Evolutionary conservation across 2,329 filamentous ascomycete genomes (phyloP).

Genomic region (Aureobasidium zeae): DNA sequence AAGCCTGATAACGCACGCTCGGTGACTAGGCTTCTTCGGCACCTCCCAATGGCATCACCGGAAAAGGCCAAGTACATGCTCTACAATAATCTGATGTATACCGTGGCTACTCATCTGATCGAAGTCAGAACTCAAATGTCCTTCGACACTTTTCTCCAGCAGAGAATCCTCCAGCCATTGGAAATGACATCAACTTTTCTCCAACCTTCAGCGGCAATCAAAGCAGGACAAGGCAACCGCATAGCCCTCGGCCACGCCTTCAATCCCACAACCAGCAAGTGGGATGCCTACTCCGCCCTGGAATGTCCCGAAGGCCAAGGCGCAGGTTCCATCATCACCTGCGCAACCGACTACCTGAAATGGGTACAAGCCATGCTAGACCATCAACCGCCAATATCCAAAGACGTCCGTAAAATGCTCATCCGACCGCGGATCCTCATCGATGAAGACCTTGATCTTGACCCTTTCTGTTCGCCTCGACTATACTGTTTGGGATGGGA

Average conservation of each 20-base stretch:
- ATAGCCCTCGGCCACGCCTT: slow-evolving; percentile 40
- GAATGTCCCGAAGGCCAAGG: slow-evolving; percentile 31
- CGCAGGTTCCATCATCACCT: slow-evolving; percentile 36
- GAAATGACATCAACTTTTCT: slow-evolving; percentile 39
- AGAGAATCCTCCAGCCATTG: slow-evolving; percentile 38
- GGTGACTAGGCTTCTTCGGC: slow-evolving; percentile 36
- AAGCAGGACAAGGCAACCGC: slow-evolving; percentile 21
- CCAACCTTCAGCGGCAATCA: slow-evolving; percentile 21
- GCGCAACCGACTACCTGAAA: slow-evolving; percentile 26
- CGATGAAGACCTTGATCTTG: too few species aligned
- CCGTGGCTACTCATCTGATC: slow-evolving; percentile 38
- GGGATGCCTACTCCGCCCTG: slow-evolving; percentile 23
- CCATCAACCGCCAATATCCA: slow-evolving; percentile 22
- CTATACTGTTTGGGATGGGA: slow-evolving; percentile 25
- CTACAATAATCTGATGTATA: slow-evolving; percentile 47
- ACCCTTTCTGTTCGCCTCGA: slow-evolving; percentile 16
- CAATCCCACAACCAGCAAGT: slow-evolving; percentile 23
- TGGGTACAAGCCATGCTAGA: slow-evolving; percentile 27
- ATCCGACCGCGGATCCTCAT: slow-evolving; percentile 22
- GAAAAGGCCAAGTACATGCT: slow-evolving; percentile 36
- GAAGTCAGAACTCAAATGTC: slow-evolving; percentile 33
- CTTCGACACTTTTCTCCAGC: slow-evolving; percentile 35
- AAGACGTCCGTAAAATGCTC: slow-evolving; percentile 22
- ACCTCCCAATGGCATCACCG: slow-evolving; percentile 38
- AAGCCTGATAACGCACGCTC: slow-evolving; percentile 28